A percentile compares a stretch with the other conserved stretches of the same genome.
phyloP scores from a whole-genome alignment of 1,139 yeast species.

The Starmera stellimalicola region DNA sequence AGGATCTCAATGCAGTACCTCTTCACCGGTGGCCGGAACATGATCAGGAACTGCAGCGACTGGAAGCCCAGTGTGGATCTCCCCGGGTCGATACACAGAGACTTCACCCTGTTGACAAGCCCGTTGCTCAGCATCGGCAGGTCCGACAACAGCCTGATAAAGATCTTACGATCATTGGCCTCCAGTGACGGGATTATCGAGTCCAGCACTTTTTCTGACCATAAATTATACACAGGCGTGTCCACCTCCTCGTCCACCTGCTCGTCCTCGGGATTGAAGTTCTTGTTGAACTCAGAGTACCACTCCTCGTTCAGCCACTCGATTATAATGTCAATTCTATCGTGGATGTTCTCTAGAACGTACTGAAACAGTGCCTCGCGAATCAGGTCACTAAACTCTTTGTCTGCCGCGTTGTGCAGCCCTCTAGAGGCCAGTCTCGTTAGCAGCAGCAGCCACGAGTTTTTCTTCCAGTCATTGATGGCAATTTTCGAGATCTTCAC shows the following conservation, averaged over 20 bases:
- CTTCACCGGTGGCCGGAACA: slow-evolving; percentile 85
- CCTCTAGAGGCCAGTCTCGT: slow-evolving; percentile 81
- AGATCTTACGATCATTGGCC: slow-evolving; percentile 65
- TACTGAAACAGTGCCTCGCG: slow-evolving; percentile 65
- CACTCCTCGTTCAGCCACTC: slow-evolving; percentile 97
- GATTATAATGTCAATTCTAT: slow-evolving; percentile 65
- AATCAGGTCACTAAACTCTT: slow-evolving; percentile 47
- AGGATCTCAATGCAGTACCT: slow-evolving; percentile 56
- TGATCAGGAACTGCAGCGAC: slow-evolving; percentile 68
- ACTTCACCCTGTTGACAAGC: slow-evolving; percentile 54
- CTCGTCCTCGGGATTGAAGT: no score
- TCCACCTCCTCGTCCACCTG: slow-evolving; percentile 16
- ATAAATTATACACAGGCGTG: slow-evolving; percentile 48
- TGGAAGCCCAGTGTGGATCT: slow-evolving; percentile 74
- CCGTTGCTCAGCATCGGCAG: slow-evolving; percentile 63
- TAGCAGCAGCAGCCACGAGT: slow-evolving; percentile 71
- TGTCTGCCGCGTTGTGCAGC: slow-evolving; percentile 25
- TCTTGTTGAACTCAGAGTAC: slow-evolving; percentile 55
- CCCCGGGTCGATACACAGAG: slow-evolving; percentile 80
- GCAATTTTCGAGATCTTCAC: slow-evolving; percentile 44
- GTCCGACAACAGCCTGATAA: slow-evolving; percentile 71
- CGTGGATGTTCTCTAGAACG: slow-evolving; percentile 65
- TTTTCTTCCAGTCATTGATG: slow-evolving; percentile 53
- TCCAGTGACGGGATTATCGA: slow-evolving; percentile 80
- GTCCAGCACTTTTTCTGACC: slow-evolving; percentile 70